Base-by-base conservation (phyloP, 164 flowering plant species). In the Litsea cubeba region DNA sequence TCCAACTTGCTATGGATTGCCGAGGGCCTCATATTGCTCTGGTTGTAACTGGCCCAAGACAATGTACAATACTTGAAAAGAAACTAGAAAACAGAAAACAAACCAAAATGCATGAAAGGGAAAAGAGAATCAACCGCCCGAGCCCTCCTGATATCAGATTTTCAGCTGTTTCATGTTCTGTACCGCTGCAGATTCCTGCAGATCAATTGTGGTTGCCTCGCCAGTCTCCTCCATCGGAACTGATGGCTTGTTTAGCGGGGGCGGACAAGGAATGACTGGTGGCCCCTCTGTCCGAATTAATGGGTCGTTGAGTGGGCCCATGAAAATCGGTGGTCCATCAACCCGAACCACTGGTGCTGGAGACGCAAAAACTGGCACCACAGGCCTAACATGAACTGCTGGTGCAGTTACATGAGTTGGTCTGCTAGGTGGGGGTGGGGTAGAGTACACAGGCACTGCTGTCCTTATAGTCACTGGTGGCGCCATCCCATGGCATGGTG, bases 381-480 rank as follows among this genome's bases (percentile, higher is more conserved):
- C 80, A n/a, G 80, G 80, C 76, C 87, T 81, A 12, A 81, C 60
- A 26, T 72, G 76, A 22, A 84, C 85, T 25, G 84, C 76, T 7
- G 81, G 79, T 1, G 79, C 85, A 78, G 88, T 80, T 62, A 82
- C 73, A 49, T 63, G 71, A 12, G 58, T 60, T 20, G 79, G 20
- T 30, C 87, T 81, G 50, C 81, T 81, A 3, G 85, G 88, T 25
- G 74, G 77, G 15, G 86, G 92, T 10, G 93, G 93, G 40, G 98
- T 87, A 24, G 97, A 86, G 83, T 84, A 94, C 62, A 86, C 90
- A 35, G 98, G 98, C 23, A 89, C 82, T 25, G 90, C 83, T 22
- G 85, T 91, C 79, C 98, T 88, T 65, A 91, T 81, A 3, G 95
- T 89, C 68, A 94, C 97, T 54, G 98, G 90, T 1, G 87, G 97